Evolutionary conservation across 176 grass and related monocot species (phyloP), one percentile per base, ranked within the genome.

Genomic region (Rhynchospora breviuscula): DNA sequence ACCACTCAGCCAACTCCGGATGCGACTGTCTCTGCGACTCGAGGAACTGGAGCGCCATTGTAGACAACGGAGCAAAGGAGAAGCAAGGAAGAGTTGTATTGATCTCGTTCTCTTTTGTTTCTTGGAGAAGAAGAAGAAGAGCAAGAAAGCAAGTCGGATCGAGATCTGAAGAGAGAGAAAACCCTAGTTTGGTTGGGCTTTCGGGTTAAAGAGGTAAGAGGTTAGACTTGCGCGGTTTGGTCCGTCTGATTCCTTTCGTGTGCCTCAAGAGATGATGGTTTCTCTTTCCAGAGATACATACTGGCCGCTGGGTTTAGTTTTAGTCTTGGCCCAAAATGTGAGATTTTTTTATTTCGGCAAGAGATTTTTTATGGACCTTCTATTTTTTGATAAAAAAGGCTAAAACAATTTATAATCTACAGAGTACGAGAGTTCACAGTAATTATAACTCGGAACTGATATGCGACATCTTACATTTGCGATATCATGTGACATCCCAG

Each of bases 1-100:
- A 97, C 91, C 91, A 97, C 12, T 97, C 94, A 75, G 88, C 91
- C 44, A 97, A 89, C 86, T 97, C 94, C 64, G 94, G 90, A 29
- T 86, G 91, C 62, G 83, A 86, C 79, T 84, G 81, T 48, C 85
- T 85, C 90, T 94, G 91, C 79, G 87, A 89, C 82, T 97, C 90
- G 59, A 97, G 89, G 88, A 90, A 94, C 87, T 94, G 89, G 62
- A 97, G 90, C 74, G 91, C 91, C 91, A 94, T 94, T 83, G 81
- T 0, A 58, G 80, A 83, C 25, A 62, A 76, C 18, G 53, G 64
- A 74, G 19, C 46, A 7, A 17, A 52, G 60, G 65, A 12, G 8
- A n/a, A 52, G 2, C 2, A 5, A 29, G 25, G 47, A n/a, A 81
- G 79, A 78, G 79, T 60, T 63, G 13, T 75, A 45, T 19, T 18